Evolutionary conservation across 2,329 filamentous ascomycete species (phyloP), one percentile per base, ranked within the genome.

Genomic region (Penicillium sp.): DNA sequence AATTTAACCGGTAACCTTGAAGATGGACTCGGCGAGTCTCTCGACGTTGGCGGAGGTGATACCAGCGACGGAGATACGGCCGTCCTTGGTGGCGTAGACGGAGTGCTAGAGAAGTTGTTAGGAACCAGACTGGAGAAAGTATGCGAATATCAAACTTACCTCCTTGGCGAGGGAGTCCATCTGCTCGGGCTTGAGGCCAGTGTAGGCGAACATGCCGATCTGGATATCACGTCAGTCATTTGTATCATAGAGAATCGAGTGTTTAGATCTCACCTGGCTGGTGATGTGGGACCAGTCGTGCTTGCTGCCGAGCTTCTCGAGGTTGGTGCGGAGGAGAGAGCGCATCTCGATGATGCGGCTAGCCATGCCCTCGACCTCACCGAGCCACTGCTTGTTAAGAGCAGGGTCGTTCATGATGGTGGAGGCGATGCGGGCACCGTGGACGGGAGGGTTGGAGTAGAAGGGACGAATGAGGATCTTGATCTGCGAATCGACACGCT

Each of bases 151-250:
- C 21, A 21, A 52, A 33, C 80, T 73, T 71, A 85, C 83, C 82
- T 97, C 91, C 83, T 96, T 92, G 67, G 93, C 91, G 62, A 99
- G 83, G 71, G 81, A 82, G 55, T 93, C 89, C 91, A 97, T 97
- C 82, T 97, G 90, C 79, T 93, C 88, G 55, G 93, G 82, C 69
- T 83, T 93, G 71, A 99, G 82, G 61, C 94, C 94, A 52, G 94
- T 99, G 85, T 96, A 99, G 69, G 94, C 93, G 74, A 99, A 99
- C 94, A 99, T 99, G 81, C 94, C 94, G 72, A 99, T 99, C 86
- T 85, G 62, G 9, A 59, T 27, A 29, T 15, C 7, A 38, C 8
- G 53, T 55, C 9, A 55, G 53, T 51, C 5, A 31, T 21, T 31
- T 31, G 13, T 2, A 19, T 25, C 13, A 23, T 15, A 49, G 4